These are phyloP conservation scores for Cystofilobasidium macerans DNA, from an alignment of 768 basidiomycete species.

Conservation along the genomic window DNA sequence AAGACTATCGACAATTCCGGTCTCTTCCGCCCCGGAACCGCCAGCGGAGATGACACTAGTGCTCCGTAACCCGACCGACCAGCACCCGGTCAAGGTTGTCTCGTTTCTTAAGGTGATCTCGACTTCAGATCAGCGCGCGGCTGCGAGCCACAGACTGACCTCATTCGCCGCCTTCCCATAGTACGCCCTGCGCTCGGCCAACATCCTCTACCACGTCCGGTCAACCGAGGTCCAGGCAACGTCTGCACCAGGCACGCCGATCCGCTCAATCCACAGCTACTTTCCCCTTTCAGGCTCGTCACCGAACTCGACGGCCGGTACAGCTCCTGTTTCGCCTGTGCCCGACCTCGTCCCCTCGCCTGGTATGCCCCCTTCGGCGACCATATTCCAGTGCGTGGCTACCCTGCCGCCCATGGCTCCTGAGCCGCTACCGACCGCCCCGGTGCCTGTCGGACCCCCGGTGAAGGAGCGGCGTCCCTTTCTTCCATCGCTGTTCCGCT, in stretches of 20 bases:
- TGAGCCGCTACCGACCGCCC: neutral
- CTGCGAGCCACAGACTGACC: neutral
- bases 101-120: constrained; percentile 32
- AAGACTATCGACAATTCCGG: constrained; percentile 2
- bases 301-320: neutral
- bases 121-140: neutral
- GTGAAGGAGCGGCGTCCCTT: constrained; percentile 10
- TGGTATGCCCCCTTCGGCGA: neutral
- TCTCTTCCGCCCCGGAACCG: neutral
- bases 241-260: neutral
- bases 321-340: neutral
- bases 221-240: constrained; percentile 5
- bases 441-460: neutral
- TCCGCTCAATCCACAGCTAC: neutral
- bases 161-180: neutral
- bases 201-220: constrained; percentile 33
- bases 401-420: constrained; percentile 13
- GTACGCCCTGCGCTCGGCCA: constrained; percentile 34
- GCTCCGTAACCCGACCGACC: constrained; percentile 31
- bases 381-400: constrained; percentile 24
- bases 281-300: neutral
- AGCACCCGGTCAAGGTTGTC: constrained; percentile 30
- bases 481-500: constrained; percentile 23
- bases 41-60: constrained; percentile 7
- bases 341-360: neutral